Conservation (phyloP, 1,284 basidiomycete genomes). For the Meira nashicola region DNA sequence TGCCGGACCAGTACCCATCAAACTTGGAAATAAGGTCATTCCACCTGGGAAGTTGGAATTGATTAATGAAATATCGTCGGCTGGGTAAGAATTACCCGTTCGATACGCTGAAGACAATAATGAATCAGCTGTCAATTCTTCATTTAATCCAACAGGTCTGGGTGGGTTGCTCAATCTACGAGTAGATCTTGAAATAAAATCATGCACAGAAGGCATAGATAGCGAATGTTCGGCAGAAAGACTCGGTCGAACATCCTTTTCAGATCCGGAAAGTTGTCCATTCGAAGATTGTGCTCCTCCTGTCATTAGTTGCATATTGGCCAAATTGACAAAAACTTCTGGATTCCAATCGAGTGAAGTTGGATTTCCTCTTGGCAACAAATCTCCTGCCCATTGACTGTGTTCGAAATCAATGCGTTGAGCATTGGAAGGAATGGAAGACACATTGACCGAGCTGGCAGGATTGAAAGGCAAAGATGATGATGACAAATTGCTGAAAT, state of each 20-base stretch:
- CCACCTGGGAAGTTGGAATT: constrained; percentile 9
- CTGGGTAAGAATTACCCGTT: constrained; percentile 6
- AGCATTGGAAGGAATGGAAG: not conserved
- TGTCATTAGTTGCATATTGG: constrained; percentile 10
- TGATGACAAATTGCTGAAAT: constrained; percentile 9
- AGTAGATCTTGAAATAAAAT: constrained; percentile 7
- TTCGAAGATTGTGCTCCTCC: not conserved
- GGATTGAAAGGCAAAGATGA: not conserved
- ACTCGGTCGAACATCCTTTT: not conserved
- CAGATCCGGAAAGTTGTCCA: not conserved
- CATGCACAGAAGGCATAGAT: constrained; percentile 13
- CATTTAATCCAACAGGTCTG: constrained; percentile 2
- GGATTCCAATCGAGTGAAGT: not conserved
- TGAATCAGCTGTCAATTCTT: not conserved
- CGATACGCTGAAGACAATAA: constrained; percentile 5
- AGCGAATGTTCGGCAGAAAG: not conserved
- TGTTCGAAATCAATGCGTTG: constrained; percentile 14
- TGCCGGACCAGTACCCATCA: constrained; percentile 1
- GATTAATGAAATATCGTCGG: constrained; percentile 15
- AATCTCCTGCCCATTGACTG: constrained; percentile 32
- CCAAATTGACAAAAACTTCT: constrained; percentile 8
- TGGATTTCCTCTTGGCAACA: constrained; percentile 18
- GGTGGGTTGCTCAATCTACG: constrained; percentile 1
- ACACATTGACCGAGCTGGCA: not conserved
- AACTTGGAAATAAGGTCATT: constrained; percentile 14